Base-by-base conservation (phyloP, 2,329 filamentous ascomycete genomes). In the Beauveria brongniartii region DNA sequence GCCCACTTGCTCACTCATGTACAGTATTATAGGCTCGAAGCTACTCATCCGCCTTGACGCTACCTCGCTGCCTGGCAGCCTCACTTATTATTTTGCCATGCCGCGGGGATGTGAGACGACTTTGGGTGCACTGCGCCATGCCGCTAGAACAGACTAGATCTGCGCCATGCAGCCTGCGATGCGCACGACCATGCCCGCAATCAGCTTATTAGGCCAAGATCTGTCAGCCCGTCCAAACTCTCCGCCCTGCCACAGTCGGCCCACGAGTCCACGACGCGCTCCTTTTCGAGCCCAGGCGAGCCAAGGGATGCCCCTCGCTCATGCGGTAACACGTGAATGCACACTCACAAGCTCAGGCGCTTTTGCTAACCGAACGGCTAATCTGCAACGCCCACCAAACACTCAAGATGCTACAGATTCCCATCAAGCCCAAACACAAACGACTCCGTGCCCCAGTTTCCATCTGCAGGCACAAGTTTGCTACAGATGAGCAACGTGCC, bases 91-190 rank as follows among this genome's bases (percentile, higher is more conserved):
- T 41, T 18, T 24, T 9, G 24, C 34, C 8, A 16, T 37, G 34
- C 12, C 34, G 34, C 34, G 14, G 34, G 24, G 34, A 46, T 40
- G 54, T 26, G 40, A 34, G 51, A 46, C 40, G 47, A n/a, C 18
- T 24, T 24, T 16, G 20, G 55, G 28, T 26, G 40, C 47, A 30
- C 47, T n/a, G 18, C 18, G 47, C 28, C n/a, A 37, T 52, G 28
- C 24, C 40, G 34, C 53, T 46, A 55, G 53, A 55, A 44, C 53
- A 43, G 53, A 46, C 53, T 20, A 34, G 53, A 55, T 55, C 53
- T 30, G 40, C 53, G 41, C 40, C 18, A 55, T 34, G 53, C 53
- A 44, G 40, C 16, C 40, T 16, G 34, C 30, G 52, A 55, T 55
- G 40, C 40, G 26, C 26, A 5, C 40, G 9, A 30, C 22, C 41